phyloP scores from a whole-genome alignment of 2,329 filamentous ascomycete species.

The Rhynchosporium graminicola region DNA sequence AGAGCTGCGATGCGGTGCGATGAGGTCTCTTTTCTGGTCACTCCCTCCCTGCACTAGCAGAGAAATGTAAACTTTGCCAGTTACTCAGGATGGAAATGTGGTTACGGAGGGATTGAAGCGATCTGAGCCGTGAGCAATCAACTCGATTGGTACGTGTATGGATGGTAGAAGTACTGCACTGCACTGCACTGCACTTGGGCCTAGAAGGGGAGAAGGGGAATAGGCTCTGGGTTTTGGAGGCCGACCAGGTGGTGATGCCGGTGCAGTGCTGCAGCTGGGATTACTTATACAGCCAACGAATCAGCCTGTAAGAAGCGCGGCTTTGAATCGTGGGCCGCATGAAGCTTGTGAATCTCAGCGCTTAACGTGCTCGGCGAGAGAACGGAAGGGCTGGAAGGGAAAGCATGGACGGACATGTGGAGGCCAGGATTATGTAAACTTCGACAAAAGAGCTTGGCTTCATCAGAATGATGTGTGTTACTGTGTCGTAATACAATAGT shows the following conservation, averaged over 20 bases:
- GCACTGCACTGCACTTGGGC: constrained; percentile 20
- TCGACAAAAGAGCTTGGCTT: too few relatives aligned
- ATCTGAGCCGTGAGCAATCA: background rate
- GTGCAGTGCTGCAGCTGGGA: constrained; percentile 25
- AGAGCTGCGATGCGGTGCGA: background rate
- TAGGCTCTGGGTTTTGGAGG: constrained; percentile 23
- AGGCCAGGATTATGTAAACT: too few relatives aligned
- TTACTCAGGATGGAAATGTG: background rate
- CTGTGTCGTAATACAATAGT: too few relatives aligned
- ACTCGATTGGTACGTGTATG: background rate
- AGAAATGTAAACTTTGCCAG: background rate
- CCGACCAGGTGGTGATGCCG: constrained; percentile 23
- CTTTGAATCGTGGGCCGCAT: constrained; percentile 35
- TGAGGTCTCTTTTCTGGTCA: constrained; percentile 4
- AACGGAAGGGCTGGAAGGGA: background rate
- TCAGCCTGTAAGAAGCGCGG: constrained; percentile 34
- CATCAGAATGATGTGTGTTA: too few relatives aligned
- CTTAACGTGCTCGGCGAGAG: constrained; percentile 20
- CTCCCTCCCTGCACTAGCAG: background rate
- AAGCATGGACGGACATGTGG: background rate
- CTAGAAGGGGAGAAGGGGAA: constrained; percentile 24
- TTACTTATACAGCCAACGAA: constrained; percentile 29
- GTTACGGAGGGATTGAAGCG: background rate
- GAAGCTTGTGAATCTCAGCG: constrained; percentile 25
- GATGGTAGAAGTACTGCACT: background rate